These are phyloP conservation scores for Fusarium staphyleae DNA, from an alignment of 2,329 filamentous ascomycete genomes.

Conservation along the genomic window DNA sequence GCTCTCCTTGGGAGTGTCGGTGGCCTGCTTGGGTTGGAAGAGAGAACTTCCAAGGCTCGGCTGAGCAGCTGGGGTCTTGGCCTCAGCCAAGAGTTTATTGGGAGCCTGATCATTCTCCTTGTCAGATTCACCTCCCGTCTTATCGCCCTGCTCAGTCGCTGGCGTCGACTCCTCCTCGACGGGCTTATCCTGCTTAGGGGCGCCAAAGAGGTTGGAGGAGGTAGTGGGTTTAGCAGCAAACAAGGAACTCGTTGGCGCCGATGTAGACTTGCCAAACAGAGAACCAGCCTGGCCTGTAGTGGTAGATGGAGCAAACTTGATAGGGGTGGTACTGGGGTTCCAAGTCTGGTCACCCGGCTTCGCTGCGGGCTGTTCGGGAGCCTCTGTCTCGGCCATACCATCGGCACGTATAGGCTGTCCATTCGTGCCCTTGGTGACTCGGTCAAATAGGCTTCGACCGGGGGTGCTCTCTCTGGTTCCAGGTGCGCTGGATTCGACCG, in stretches of 20 bases:
- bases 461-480: slow-evolving; percentile 55
- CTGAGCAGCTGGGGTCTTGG: slow-evolving; percentile 44
- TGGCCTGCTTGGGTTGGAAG: slow-evolving; percentile 45
- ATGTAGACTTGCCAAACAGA: slow-evolving; percentile 44
- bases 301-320: slow-evolving; percentile 58
- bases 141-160: slow-evolving; percentile 40
- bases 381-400: slow-evolving; percentile 33
- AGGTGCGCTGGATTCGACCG: slow-evolving; percentile 47
- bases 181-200: slow-evolving; percentile 44
- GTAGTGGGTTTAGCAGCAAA: slow-evolving; percentile 49
- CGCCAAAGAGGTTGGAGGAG: slow-evolving; percentile 48
- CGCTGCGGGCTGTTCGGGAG: slow-evolving; percentile 39
- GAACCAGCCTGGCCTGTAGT: slow-evolving; percentile 41
- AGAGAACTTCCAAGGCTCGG: slow-evolving; percentile 41
- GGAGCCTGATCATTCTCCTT: slow-evolving; percentile 53
- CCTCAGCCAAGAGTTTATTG: slow-evolving; percentile 46
- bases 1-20: slow-evolving; percentile 40
- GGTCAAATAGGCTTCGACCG: slow-evolving; percentile 62
- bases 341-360: slow-evolving; percentile 50
- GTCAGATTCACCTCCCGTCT: slow-evolving; percentile 52
- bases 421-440: slow-evolving; percentile 58
- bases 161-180: slow-evolving; percentile 40
- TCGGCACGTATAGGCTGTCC: slow-evolving; percentile 57
- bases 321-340: slow-evolving; percentile 57
- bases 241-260: slow-evolving; percentile 43